Base-by-base conservation (phyloP, 2,329 filamentous ascomycete species). In the Chrysoporthe deuterocubensis region DNA sequence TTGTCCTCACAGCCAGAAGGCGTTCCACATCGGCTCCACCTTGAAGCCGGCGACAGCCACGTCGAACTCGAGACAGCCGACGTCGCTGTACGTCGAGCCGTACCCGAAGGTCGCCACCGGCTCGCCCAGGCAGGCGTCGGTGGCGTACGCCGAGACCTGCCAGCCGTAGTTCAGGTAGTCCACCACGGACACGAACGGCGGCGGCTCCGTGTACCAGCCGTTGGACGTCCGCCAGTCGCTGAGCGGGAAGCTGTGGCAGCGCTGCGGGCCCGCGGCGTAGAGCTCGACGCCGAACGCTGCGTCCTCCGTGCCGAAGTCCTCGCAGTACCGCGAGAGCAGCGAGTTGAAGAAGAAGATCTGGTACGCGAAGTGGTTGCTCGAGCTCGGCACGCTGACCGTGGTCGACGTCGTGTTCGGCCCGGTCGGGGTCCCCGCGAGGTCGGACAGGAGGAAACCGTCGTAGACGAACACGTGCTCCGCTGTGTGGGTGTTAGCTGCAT, bases 1-100 rank as follows among this genome's bases (percentile, higher is more conserved):
- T 14, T 4, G 11, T 1, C 48, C 21, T 54, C 50, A 46, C 52
- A 65, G 43, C 66, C 57, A 60, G 14, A 60, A 58, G n/a, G 62
- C 61, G 46, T 59, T 63, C 61, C 62, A 64, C 62, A 63, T 6
- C 21, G 61, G 44, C 32, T 52, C 62, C 11, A 57, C 21, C 62
- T 57, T 64, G 43, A 56, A 46, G 4, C 42, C 21, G 18, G 16
- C 44, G 3, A 5, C 44, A 18, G 21, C 6, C 37, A 44, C 62
- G 16, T n/a, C 37, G 11, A 43, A 50, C n/a, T 44, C 37, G 16
- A 64, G 50, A 46, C 50, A 64, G 11, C 37, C 62, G 6, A 57
- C 62, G 2, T 64, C 62, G 32, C 40, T 64, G 5, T 56, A 54
- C 37, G 18, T 43, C 48, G 46, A 42, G 9, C 48, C 48, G 14